Base-by-base conservation (phyloP, 1,284 basidiomycete species). In the Cutaneotrichosporon cutaneum region DNA sequence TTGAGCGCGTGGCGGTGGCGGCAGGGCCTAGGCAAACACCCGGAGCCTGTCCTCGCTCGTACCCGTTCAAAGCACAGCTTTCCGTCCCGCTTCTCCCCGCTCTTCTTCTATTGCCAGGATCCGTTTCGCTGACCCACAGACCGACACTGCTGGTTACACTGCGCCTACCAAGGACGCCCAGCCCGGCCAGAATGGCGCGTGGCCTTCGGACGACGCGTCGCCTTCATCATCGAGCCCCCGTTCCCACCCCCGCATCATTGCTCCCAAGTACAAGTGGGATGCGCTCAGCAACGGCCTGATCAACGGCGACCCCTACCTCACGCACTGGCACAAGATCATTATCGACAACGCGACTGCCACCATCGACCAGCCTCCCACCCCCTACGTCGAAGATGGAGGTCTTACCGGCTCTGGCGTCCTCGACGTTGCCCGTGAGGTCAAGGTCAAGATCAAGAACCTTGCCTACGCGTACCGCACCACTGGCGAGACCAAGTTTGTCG, bases 401-500 rank as follows among this genome's bases (percentile, higher is more conserved):
- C 73, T 80, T 30, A 62, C 62, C 21, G 82, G 83, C 36, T 95
- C 90, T 64, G 96, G 96, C 80, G 93, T 98, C 39, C 85, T 99
- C 58, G 96, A 99, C 76, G 87, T 89, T 68, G 88, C 93, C 30
- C 89, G 96, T 70, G 86, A 90, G 76, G 84, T 96, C 72, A 98
- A 99, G 81, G 83, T 88, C 81, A 85, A 91, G 63, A 82, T 98
- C 78, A 98, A 98, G 82, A 90, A 92, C 39, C 96, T 92, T 79
- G 87, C 88, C 1, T 99, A 98, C 75, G 93, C 85, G 26, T 98
- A 90, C 78, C 87, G 87, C 61, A 86, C 97, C 84, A 90, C 92
- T 56, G 91, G 92, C 67, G 88, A 98, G 77, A 91, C 90, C 27
- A 86, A 68, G 62, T 85, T 90, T 88, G 87, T 88, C 33, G 90